Conservation (phyloP, 2,329 filamentous ascomycete genomes). For the Aspergillus quadrilineatus region DNA sequence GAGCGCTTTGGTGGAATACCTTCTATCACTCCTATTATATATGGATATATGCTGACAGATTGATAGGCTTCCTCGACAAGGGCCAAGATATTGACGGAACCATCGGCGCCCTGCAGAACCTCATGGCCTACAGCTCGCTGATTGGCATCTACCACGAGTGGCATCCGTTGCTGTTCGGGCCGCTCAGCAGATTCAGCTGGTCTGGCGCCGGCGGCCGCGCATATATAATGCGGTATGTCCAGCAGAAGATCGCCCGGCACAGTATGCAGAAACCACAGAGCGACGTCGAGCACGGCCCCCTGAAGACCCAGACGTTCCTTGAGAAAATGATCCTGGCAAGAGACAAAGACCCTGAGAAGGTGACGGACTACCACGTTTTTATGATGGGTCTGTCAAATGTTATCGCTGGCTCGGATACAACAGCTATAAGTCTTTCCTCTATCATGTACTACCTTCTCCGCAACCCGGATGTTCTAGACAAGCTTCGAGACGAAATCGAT, state of each 20-base stretch:
- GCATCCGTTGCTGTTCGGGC: conserved; percentile 37
- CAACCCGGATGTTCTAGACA: conserved; percentile 27
- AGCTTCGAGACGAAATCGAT: conserved; percentile 36
- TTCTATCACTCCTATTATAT: not conserved
- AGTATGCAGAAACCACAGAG: conserved; percentile 14
- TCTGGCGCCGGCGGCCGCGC: conserved; percentile 33
- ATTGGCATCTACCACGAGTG: conserved; percentile 45
- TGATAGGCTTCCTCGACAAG: conserved; percentile 48
- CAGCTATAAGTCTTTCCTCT: conserved; percentile 48
- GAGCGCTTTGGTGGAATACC: conserved; percentile 29
- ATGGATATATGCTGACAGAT: conserved; percentile 18
- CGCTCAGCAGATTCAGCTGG: conserved; percentile 29
- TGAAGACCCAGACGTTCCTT: conserved; percentile 40
- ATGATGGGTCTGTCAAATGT: conserved; percentile 39
- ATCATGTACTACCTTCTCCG: conserved; percentile 49
- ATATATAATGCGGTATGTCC: conserved; percentile 35
- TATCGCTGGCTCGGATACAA: conserved; percentile 47
- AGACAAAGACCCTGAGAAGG: conserved; percentile 43
- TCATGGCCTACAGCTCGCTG: conserved; percentile 40
- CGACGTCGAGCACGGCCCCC: not conserved
- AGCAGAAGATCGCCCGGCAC: conserved; percentile 31
- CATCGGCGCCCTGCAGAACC: conserved; percentile 40
- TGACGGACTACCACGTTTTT: conserved; percentile 42
- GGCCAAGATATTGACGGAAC: conserved; percentile 49
- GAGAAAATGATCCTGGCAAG: conserved; percentile 45